A percentile compares a stretch with the other conserved stretches of the same genome.
phyloP scores from a whole-genome alignment of 1,139 yeast genomes.

The Pichia sp. region DNA sequence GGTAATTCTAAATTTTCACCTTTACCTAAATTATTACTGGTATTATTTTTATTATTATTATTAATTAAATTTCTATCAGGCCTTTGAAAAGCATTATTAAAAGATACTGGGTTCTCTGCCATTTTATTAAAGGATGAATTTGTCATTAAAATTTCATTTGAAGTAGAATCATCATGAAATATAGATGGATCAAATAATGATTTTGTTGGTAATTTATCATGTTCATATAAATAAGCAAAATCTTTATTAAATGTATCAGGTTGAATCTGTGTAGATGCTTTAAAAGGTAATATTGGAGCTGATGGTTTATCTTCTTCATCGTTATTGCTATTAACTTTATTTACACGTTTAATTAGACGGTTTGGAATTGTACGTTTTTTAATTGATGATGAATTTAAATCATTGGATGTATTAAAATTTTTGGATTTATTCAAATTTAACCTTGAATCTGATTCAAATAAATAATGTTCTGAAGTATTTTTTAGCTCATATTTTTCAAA shows the following conservation, averaged over 20 bases:
- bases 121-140: constrained; percentile 20
- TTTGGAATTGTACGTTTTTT: constrained; percentile 50
- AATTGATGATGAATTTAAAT: constrained; percentile 23
- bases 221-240: constrained; percentile 26
- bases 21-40: background rate
- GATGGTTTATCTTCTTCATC: constrained; percentile 13
- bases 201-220: constrained; percentile 53
- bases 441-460: constrained; percentile 1
- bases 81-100: constrained; percentile 41
- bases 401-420: too few species aligned
- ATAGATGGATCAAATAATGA: constrained; percentile 55
- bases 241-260: constrained; percentile 15
- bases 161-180: constrained; percentile 31
- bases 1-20: constrained; percentile 3
- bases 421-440: too few species aligned
- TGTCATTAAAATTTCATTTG: constrained; percentile 20
- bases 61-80: constrained; percentile 20
- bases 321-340: constrained; percentile 20
- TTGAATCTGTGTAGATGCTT: constrained; percentile 23
- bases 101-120: constrained; percentile 40
- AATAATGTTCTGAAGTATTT: background rate
- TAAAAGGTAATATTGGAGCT: constrained; percentile 25
- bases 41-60: background rate
- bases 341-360: constrained; percentile 38
- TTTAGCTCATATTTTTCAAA: constrained; percentile 19